These are phyloP conservation scores for Arthroderma sp. DNA, from an alignment of 2,329 filamentous ascomycete genomes.

Conservation along the genomic window DNA sequence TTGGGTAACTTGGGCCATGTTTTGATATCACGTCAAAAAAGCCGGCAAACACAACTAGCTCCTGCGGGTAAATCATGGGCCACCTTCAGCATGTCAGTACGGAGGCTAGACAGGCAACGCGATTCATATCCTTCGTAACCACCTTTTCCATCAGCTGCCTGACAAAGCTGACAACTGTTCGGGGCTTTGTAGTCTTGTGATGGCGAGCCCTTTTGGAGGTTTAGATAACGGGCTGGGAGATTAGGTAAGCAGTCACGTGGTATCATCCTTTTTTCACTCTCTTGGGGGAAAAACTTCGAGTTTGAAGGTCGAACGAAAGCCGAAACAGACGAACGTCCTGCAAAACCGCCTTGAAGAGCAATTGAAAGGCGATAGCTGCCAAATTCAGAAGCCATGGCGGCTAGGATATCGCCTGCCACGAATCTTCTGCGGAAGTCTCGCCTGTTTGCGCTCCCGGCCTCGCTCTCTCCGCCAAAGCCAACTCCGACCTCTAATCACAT, in stretches of 20 bases:
- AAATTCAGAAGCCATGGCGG: slow-evolving; percentile 18
- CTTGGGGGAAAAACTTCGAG: not conserved
- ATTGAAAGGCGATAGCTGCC: not conserved
- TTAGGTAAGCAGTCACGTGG: not conserved
- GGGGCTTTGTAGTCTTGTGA: not conserved
- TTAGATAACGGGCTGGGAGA: not conserved
- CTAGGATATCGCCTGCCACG: slow-evolving; percentile 46
- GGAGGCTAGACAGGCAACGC: not conserved
- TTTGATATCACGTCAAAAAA: slow-evolving; percentile 12
- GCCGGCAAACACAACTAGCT: slow-evolving; percentile 1
- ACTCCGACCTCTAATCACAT: slow-evolving; percentile 39
- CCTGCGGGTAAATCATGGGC: not conserved
- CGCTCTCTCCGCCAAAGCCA: slow-evolving; percentile 51
- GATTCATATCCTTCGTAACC: not conserved
- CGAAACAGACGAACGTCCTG: no score
- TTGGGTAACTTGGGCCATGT: slow-evolving; percentile 37
- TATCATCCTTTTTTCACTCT: not conserved
- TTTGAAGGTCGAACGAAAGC: no score
- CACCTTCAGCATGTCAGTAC: not conserved
- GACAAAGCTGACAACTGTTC: not conserved
- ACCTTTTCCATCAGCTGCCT: not conserved
- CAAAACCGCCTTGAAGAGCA: no score
- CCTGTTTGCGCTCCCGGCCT: slow-evolving; percentile 73
- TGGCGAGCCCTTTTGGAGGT: not conserved
- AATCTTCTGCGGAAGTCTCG: slow-evolving; percentile 73